Evolutionary conservation across 2,329 filamentous ascomycete species (phyloP), one percentile per base, ranked within the genome.

Genomic region (Fusarium sp.): DNA sequence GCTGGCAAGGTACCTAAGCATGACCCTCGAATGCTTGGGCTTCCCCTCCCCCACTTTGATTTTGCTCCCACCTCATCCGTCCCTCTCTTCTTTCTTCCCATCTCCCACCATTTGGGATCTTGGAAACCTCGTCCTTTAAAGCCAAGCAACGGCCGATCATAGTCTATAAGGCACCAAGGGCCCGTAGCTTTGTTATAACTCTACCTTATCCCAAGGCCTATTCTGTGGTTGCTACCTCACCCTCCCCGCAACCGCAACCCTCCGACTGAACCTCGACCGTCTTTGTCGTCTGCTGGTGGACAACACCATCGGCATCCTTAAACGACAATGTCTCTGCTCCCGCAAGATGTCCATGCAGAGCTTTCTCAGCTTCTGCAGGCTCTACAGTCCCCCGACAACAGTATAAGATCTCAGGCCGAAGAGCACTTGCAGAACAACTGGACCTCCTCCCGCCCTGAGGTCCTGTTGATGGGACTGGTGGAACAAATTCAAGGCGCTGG

Each of bases 381-480:
- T 74, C 89, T 99, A 71, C 92, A 96, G 83, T 95, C 93, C 49
- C 84, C 93, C 74, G 95, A 99, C 83, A 99, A 99, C 83, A 86
- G 86, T 62, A 87, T 93, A 75, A 91, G 96, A 78, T 89, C 92
- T 30, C 89, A 93, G 80, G 95, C 95, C 55, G 96, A 99, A 82
- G 93, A 97, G 71, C 92, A 94, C 80, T 85, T 99, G 68, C 93
- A 93, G 80, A 93, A 89, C 81, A 94, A 94, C 85, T 99, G 96
- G 96, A 92, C 94, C 37, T 84, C 85, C 67, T 87, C 89, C 60
- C 89, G 92, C 66, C 94, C 96, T 37, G 94, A 98, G 76, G 87
- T 97, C 74, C 86, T 98, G 73, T 84, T 99, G 78, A 96, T 98
- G 92, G 96, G 94, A 71, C 84, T 99, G 75, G 94, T 92, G 42